phyloP scores from a whole-genome alignment of 1,284 basidiomycete genomes.

The Microbotryomycetes sp. region DNA sequence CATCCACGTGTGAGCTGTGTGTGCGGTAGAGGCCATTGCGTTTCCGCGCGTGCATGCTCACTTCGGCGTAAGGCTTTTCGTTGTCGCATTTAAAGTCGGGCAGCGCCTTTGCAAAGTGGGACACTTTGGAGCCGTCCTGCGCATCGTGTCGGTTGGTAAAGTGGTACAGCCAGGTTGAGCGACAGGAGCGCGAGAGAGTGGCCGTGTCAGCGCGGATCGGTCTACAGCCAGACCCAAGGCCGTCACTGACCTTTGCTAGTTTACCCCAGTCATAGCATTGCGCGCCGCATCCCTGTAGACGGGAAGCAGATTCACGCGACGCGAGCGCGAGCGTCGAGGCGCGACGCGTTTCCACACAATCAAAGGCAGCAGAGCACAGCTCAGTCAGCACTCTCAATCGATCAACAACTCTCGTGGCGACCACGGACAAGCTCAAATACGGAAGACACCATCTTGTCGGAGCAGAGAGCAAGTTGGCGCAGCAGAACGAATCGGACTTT shows the following conservation, averaged over 20 bases:
- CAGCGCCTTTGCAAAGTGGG: constrained; percentile 47
- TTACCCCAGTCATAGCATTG: constrained; percentile 52
- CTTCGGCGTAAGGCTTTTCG: constrained; percentile 58
- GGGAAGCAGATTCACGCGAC: not conserved
- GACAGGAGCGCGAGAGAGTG: not conserved
- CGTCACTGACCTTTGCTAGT: constrained; percentile 41
- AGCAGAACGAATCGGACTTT: too few species aligned
- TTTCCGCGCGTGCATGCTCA: constrained; percentile 31
- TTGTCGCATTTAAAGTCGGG: constrained; percentile 51
- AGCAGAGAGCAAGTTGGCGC: too few species aligned
- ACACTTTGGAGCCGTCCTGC: constrained; percentile 45
- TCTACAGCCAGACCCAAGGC: not conserved
- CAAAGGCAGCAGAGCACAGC: not conserved
- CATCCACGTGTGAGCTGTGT: not conserved
- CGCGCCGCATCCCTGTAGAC: constrained; percentile 28
- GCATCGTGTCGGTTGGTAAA: not conserved
- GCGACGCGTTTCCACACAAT: too few species aligned
- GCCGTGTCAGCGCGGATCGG: not conserved
- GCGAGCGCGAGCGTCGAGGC: not conserved
- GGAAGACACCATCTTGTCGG: constrained; percentile 9
- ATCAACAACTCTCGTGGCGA: not conserved
- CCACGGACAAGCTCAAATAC: constrained; percentile 23
- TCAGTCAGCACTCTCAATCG: not conserved
- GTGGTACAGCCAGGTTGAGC: not conserved
- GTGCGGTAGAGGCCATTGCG: too few species aligned